A percentile compares a stretch with the other conserved stretches of the same genome.
Conservation (phyloP, 176 grass and related monocot genomes). For the Elymus sibiricus region DNA sequence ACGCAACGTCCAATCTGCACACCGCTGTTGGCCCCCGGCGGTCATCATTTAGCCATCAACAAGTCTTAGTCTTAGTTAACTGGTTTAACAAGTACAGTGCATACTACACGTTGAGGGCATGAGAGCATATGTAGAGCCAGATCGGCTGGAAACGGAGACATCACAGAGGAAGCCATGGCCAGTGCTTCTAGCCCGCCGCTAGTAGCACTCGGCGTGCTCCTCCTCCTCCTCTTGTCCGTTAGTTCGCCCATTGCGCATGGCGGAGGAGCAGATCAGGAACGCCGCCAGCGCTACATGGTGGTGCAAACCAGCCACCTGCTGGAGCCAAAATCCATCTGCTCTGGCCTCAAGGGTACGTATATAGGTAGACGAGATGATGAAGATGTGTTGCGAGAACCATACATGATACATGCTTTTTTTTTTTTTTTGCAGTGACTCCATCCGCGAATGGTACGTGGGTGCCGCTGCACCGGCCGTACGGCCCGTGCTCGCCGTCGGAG, state of each 20-base stretch:
- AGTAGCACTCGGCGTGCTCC: background rate
- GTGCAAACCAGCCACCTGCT: background rate
- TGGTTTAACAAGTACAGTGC: too few relatives aligned
- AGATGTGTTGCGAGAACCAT: background rate
- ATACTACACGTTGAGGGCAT: background rate
- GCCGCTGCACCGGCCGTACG: constrained; percentile 3
- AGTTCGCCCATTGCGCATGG: background rate
- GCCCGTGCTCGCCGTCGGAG: background rate
- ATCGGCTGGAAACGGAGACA: background rate
- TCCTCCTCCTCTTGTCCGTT: background rate
- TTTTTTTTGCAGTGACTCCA: background rate
- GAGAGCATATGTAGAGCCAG: background rate
- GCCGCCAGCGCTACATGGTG: constrained; percentile 8
- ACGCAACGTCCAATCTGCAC: too few relatives aligned
- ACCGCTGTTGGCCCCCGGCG: too few relatives aligned
- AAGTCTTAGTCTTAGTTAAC: too few relatives aligned
- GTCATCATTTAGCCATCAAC: too few relatives aligned
- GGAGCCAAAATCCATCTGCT: constrained; percentile 9
- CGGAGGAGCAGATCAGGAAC: background rate
- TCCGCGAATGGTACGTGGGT: background rate
- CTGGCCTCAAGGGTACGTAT: constrained; percentile 6
- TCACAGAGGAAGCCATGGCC: background rate
- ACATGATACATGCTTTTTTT: background rate
- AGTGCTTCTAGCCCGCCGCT: background rate
- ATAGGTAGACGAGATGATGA: background rate